phyloP scores from a whole-genome alignment of 345 rosid species.

The Eucalyptus brandiana region DNA sequence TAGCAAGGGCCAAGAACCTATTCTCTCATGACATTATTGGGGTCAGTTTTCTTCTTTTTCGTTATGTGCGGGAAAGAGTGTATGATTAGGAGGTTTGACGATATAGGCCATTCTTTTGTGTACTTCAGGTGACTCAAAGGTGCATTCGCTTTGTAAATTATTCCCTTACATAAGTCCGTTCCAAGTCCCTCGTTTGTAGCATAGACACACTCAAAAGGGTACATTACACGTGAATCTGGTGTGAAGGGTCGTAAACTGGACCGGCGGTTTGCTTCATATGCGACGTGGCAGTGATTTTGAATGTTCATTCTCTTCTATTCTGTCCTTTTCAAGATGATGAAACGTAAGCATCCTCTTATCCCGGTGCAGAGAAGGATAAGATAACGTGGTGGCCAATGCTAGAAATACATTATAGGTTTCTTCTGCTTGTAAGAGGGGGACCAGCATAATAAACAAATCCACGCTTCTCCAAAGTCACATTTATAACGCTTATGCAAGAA shows the following conservation, averaged over 20 bases:
- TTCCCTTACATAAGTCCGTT: background rate
- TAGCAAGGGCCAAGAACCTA: conserved; percentile 25
- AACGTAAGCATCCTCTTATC: background rate
- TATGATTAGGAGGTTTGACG: background rate
- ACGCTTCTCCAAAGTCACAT: background rate
- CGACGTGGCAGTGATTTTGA: background rate
- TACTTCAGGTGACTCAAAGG: background rate
- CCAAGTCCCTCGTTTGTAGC: background rate
- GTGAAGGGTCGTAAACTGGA: background rate
- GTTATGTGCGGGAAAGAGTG: background rate
- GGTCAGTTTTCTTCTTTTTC: background rate
- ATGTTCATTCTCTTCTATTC: background rate
- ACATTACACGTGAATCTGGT: background rate
- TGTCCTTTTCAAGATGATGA: background rate
- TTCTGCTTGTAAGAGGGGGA: background rate
- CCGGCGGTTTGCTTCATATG: background rate
- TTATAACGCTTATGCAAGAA: background rate
- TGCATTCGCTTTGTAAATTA: background rate
- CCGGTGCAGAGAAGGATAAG: background rate
- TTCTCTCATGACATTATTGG: background rate
- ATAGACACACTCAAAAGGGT: background rate
- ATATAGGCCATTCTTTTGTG: background rate
- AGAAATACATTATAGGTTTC: background rate
- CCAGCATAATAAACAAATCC: background rate
- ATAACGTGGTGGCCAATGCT: background rate